Evolutionary conservation across 768 basidiomycete genomes (phyloP).

Genomic region (Hydnomerulius pinastri): DNA sequence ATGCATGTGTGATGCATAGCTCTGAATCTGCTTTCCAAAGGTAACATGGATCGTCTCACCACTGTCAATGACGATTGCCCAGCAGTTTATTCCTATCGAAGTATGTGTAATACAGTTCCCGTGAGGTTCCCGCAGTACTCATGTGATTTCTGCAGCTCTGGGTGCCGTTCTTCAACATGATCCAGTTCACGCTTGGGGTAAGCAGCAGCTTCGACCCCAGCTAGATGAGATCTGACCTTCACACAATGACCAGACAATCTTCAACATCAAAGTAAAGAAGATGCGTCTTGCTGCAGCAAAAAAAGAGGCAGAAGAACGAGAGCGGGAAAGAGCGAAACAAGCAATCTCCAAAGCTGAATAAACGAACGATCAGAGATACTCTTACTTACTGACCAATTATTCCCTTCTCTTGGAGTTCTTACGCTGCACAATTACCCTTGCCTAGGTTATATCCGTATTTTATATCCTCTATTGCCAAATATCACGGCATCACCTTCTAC

Average conservation of each 20-base stretch:
- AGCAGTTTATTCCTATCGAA: constrained; percentile 77
- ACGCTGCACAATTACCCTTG: background rate
- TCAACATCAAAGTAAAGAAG: constrained; percentile 74
- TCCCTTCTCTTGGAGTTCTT: background rate
- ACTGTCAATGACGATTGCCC: constrained; percentile 70
- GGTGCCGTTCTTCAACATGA: constrained; percentile 84
- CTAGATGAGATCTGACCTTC: background rate
- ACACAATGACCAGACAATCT: constrained; percentile 53
- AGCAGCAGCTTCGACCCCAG: constrained; percentile 25
- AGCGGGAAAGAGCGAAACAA: constrained; percentile 30
- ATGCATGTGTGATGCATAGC: background rate
- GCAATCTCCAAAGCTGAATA: constrained; percentile 19
- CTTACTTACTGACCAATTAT: constrained; percentile 19
- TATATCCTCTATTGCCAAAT: constrained; percentile 2
- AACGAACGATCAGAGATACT: constrained; percentile 2
- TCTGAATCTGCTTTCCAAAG: constrained; percentile 38
- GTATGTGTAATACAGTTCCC: constrained; percentile 37
- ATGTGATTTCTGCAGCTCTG: constrained; percentile 57
- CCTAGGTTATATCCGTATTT: constrained; percentile 16
- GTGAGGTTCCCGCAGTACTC: no score
- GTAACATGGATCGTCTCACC: constrained; percentile 83
- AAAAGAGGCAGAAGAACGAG: constrained; percentile 46
- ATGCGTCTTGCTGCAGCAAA: constrained; percentile 53
- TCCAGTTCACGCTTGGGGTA: constrained; percentile 79
- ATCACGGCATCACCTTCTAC: constrained; percentile 7